These are phyloP conservation scores for Podochytrium sp. DNA, from an alignment of 192 early-diverging fungal genomes.

Conservation along the genomic window DNA sequence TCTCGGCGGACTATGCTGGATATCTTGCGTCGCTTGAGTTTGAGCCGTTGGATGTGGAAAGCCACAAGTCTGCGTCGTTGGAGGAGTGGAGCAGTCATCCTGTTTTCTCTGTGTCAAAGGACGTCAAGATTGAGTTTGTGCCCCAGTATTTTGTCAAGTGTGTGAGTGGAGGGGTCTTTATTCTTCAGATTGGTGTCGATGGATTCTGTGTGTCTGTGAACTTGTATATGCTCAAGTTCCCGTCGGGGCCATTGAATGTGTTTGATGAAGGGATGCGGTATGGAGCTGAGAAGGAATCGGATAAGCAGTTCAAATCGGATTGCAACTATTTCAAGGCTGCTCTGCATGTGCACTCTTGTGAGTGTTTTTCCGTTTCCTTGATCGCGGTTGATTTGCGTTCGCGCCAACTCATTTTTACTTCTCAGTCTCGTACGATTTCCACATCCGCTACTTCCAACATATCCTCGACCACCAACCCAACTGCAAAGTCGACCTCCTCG, in stretches of 20 bases:
- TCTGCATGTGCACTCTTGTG: conserved; percentile 56
- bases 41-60: conserved; percentile 1
- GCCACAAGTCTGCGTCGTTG: background rate
- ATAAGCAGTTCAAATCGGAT: conserved; percentile 37
- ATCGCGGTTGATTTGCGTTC: background rate
- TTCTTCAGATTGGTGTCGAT: conserved; percentile 55
- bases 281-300: conserved; percentile 19
- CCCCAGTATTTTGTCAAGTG: conserved; percentile 39
- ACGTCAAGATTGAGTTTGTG: conserved; percentile 32
- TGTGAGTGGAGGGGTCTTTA: conserved; percentile 32
- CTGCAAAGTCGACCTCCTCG: conserved; percentile 39
- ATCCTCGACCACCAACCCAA: conserved; percentile 39
- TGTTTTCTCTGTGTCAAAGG: conserved; percentile 27
- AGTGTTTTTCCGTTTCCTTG: conserved; percentile 23
- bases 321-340: conserved; percentile 35
- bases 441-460: conserved; percentile 47
- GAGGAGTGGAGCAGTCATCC: conserved; percentile 22
- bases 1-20: conserved; percentile 38
- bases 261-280: conserved; percentile 26
- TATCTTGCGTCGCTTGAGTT: conserved; percentile 45
- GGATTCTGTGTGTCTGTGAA: conserved; percentile 49
- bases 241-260: conserved; percentile 3
- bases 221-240: conserved; percentile 44
- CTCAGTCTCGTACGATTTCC: conserved; percentile 57
- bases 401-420: conserved; percentile 4